These are phyloP conservation scores for Penicillium sp. DNA, from an alignment of 2,329 filamentous ascomycete species.

Conservation along the genomic window DNA sequence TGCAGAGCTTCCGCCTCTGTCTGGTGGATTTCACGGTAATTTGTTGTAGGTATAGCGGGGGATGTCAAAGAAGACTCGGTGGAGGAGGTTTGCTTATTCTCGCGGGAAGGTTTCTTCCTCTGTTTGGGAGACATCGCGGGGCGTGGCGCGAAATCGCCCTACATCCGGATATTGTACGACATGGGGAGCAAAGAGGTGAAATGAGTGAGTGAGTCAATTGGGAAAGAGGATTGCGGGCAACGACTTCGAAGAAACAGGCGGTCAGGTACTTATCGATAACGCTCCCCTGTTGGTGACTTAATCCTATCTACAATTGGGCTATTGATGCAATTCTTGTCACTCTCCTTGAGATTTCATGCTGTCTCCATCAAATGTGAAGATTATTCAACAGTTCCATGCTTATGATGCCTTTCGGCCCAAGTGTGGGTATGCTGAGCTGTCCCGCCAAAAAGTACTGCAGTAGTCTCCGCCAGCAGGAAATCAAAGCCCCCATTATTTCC, in stretches of 20 bases:
- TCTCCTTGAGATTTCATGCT: neutral
- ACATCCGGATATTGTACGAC: slow-evolving; percentile 22
- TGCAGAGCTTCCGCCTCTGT: slow-evolving; percentile 83
- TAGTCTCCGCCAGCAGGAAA: neutral
- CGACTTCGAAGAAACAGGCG: slow-evolving; percentile 22
- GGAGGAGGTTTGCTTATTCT: slow-evolving; percentile 35
- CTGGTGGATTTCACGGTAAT: slow-evolving; percentile 81
- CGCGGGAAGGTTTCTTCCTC: slow-evolving; percentile 39
- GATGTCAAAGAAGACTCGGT: slow-evolving; percentile 33
- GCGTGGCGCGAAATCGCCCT: slow-evolving; percentile 32
- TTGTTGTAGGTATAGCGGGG: slow-evolving; percentile 43
- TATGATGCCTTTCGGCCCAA: slow-evolving; percentile 7
- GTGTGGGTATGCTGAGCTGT: slow-evolving; percentile 12
- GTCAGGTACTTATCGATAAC: slow-evolving; percentile 24
- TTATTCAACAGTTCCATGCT: too few relatives aligned
- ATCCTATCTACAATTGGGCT: neutral
- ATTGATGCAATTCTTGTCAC: neutral
- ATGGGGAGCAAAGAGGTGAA: slow-evolving; percentile 7
- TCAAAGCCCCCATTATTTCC: neutral
- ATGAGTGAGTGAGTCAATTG: slow-evolving; percentile 2
- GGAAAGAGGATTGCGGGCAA: slow-evolving; percentile 2
- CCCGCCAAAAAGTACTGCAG: neutral
- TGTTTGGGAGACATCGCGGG: slow-evolving; percentile 47
- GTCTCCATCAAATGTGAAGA: too few relatives aligned
- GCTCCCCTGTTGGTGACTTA: neutral